Conservation (phyloP, 2,329 filamentous ascomycete species). For the Spiromastix sp. region DNA sequence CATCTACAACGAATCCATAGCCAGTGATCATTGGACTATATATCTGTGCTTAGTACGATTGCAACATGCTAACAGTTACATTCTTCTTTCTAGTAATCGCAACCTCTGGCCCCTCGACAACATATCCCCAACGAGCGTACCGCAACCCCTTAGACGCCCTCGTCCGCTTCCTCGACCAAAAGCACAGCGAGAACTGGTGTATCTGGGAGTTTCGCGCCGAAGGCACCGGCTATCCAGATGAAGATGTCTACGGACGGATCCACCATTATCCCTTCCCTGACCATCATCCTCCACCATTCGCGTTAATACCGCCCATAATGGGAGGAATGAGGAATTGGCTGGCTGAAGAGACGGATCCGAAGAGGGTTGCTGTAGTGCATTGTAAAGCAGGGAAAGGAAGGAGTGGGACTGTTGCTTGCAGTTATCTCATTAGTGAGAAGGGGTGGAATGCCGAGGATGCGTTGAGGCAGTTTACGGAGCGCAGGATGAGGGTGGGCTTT, state of each 20-base stretch:
- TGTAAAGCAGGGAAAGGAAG: conserved; percentile 96
- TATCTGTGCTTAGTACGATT: no score
- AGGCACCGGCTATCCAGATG: conserved; percentile 89
- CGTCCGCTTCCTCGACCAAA: conserved; percentile 75
- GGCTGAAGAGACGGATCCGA: conserved; percentile 30
- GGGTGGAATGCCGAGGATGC: conserved; percentile 57
- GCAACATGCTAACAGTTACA: conserved; percentile 2
- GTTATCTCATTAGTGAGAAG: conserved; percentile 83
- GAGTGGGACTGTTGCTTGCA: conserved; percentile 78
- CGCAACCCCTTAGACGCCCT: conserved; percentile 84
- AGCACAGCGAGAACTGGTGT: conserved; percentile 75
- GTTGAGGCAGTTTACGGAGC: conserved; percentile 60
- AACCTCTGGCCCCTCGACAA: conserved; percentile 81
- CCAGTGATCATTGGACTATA: not conserved
- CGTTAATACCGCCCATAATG: conserved; percentile 77
- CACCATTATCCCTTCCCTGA: conserved; percentile 94
- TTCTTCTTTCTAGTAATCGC: conserved; percentile 38
- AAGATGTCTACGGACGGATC: conserved; percentile 73
- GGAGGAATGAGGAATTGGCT: conserved; percentile 90
- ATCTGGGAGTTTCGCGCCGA: conserved; percentile 98
- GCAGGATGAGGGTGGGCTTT: conserved; percentile 82
- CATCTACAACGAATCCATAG: not conserved
- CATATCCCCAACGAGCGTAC: conserved; percentile 84
- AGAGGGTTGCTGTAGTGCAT: conserved; percentile 78
- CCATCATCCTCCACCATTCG: conserved; percentile 91